Base-by-base conservation (phyloP, 371 early-diverging fungal genomes). In the Mucor plumbeus region DNA sequence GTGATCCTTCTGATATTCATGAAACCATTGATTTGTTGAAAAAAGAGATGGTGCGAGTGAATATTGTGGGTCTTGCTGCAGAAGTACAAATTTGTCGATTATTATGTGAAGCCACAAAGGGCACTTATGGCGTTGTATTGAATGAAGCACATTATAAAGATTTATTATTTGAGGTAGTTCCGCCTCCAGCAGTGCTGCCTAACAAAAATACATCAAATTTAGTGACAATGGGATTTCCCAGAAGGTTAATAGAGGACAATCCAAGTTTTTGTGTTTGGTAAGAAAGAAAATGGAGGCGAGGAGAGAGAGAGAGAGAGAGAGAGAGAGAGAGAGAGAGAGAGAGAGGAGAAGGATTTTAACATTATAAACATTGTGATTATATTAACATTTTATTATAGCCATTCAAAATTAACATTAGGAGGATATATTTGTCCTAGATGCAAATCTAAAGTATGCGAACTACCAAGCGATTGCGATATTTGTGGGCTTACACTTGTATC, bases 401-500 rank as follows among this genome's bases (percentile, higher is more conserved):
- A 97, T 73, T 81, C 87, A 26, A 90, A 89, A 64, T 78, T 90
- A n/a, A 87, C 90, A 1, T 67, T 87, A 21, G 83, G 85, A n/a
- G 97, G 97, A 5, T 95, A 90, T 75, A 80, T 87, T 11, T 98
- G 99, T 70, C 98, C 99, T 4, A 75, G 91, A 55, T 98, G 99
- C 74, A 68, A 73, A 26, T 82, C 95, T 17, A 92, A 90, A 59
- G 85, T 97, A 7, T 97, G 98, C 66, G 88, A 94, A 41, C 72
- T 98, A 40, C 99, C 98, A 1, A 91, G 92, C 31, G 96, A 97
- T 60, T 98, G 99, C 72, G 92, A 93, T 59, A 86, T 97, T n/a
- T 98, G 98, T 75, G 89, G 88, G 0, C 81, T 98, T 64, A 92
- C 95, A 0, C 74, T 98, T 36, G 94, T 97, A 1, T 94, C 97